Evolutionary conservation across 768 basidiomycete species (phyloP), one percentile per base, ranked within the genome.

Genomic region (Leucogyrophana mollusca): DNA sequence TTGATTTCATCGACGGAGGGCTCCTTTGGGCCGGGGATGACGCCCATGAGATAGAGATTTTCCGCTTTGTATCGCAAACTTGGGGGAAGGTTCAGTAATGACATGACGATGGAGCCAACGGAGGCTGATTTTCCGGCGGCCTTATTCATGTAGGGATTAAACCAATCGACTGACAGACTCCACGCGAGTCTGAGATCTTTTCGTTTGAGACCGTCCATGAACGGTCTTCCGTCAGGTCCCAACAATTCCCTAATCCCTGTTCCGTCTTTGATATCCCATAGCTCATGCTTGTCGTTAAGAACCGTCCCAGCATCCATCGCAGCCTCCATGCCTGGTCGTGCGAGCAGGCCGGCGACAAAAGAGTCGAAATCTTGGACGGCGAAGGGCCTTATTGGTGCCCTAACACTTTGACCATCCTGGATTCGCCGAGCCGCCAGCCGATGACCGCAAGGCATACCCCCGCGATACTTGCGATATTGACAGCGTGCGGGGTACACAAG

Each of bases 1-100:
- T 74, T 70, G 3, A 70, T 50, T 35, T 73, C 45, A 0, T 56
- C 45, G 1, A 54, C 34, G 2, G 53, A 46, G 0, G 72, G 70
- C n/a, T 72, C 61, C 4, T 53, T 46, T 0, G 70, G 72, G 0
- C 70, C 66, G 3, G 70, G 69, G 11, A 71, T 67, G 27, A 73
- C 45, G 0, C 61, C 70, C 0, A 59, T 62, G 0, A 71, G 44
- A 40, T 62, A 74, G 40, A 74, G 53, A 50, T 77, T 73, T 34
- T 73, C 59, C 0, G 49, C 3, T 36, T 44, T 46, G 40, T 55
- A 56, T 1, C 25, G 27, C 11, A 49, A 35, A 20, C 42, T 42
- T 1, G 40, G 55, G 7, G 57, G 64, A 2, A 65, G 54, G 34
- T 63, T 65, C 1, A 64, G 45, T 0, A 56, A 48, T 0, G 30